Conservation (phyloP, 352 stramenopile species). For the Globisporangium solare region DNA sequence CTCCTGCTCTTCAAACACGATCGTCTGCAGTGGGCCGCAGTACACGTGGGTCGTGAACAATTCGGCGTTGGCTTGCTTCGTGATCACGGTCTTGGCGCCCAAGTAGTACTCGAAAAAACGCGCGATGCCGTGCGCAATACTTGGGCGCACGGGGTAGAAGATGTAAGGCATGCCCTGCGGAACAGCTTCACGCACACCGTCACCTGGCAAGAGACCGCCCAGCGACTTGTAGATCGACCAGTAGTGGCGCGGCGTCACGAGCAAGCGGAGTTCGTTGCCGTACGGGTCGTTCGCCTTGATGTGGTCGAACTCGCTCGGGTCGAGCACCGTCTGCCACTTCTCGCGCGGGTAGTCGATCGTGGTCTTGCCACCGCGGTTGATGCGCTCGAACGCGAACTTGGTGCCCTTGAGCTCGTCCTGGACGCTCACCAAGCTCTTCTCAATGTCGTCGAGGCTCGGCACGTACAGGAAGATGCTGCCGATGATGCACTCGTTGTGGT, state of each 20-base stretch:
- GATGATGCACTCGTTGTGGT: conserved; percentile 53
- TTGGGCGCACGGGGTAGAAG: conserved; percentile 48
- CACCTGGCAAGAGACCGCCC: conserved; percentile 40
- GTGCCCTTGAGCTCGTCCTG: conserved; percentile 46
- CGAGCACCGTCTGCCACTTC: conserved; percentile 51
- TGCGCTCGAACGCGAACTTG: conserved; percentile 41
- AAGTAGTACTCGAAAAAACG: conserved; percentile 73
- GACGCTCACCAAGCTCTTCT: conserved; percentile 41
- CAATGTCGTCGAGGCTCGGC: conserved; percentile 46
- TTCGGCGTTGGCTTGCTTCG: conserved; percentile 25
- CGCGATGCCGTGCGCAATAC: conserved; percentile 49
- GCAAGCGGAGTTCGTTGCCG: conserved; percentile 48
- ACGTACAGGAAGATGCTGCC: conserved; percentile 60
- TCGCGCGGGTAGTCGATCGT: conserved; percentile 46
- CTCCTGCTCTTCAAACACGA: conserved; percentile 62
- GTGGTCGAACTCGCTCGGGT: conserved; percentile 48
- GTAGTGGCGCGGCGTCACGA: conserved; percentile 55
- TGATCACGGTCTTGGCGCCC: conserved; percentile 43
- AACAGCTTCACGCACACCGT: conserved; percentile 29
- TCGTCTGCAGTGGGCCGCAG: conserved; percentile 51
- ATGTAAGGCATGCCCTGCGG: conserved; percentile 57
- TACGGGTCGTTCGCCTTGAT: conserved; percentile 59
- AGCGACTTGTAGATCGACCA: conserved; percentile 54
- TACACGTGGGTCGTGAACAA: conserved; percentile 41
- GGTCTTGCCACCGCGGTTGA: conserved; percentile 46